Base-by-base conservation (phyloP, 352 stramenopile genomes). In the Phytophthora fragariae region DNA sequence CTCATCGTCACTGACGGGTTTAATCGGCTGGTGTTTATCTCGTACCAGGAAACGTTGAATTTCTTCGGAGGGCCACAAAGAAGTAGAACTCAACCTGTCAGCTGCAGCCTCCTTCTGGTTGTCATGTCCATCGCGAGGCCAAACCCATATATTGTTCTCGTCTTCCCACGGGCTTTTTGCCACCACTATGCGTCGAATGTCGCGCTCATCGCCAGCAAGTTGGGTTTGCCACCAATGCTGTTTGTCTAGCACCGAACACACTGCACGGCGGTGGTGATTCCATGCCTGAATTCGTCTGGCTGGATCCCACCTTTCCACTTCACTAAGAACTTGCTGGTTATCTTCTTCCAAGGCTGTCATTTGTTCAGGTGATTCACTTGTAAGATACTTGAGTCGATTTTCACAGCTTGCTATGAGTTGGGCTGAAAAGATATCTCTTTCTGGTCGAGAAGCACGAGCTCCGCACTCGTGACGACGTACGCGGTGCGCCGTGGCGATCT, bases 201-300 rank as follows among this genome's bases (percentile, higher is more conserved):
- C 84, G 0, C 72, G 68, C 24, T 74, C 58, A 10, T 73, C 41
- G 5, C 83, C 80, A n/a, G 78, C 84, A 61, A 93, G 52, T 14
- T 67, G 73, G 7, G 83, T 91, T 44, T 89, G 70, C 66, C 76
- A 89, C 84, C 84, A 92, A 55, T 83, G 65, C 0, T 62, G 44
- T 27, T 85, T 85, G 10, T 70, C 52, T 19, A 83, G 46, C 9
- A 84, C 72, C 39, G 73, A 75, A 3, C 73, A 53, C 1, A 93
- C 44, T 5, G 77, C 61, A 6, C 64, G 58, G 12, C 59, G 55
- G 50, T 93, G 86, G 39, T 76, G 57, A 11, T 73, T 65, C 84
- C 82, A 93, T 0, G 83, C 83, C 0, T 37, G 27, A 12, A 57
- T 62, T 24, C 81, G 81, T 56, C 81, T 62, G 24, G 49, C 27